phyloP scores from a whole-genome alignment of 2,329 filamentous ascomycete species.

The Penicillium decumbens region DNA sequence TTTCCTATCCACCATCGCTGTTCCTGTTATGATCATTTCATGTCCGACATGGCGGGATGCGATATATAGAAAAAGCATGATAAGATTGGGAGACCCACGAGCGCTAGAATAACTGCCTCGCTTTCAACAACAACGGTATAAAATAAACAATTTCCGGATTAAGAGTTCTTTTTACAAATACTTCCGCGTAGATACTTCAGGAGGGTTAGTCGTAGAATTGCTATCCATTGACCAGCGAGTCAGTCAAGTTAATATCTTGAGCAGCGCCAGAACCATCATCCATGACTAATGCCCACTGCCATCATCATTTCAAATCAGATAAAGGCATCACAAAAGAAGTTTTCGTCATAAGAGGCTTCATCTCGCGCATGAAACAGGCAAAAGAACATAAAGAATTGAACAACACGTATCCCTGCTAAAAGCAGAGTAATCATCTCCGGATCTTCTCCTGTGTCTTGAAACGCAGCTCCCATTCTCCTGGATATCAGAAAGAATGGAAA shows the following conservation, averaged over 20 bases:
- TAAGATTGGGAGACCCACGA: constrained; percentile 1
- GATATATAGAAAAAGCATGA: background rate
- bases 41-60: background rate
- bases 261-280: background rate
- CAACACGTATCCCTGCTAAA: background rate
- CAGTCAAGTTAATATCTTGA: background rate
- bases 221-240: background rate
- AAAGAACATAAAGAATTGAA: constrained; percentile 1
- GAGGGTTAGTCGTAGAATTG: background rate
- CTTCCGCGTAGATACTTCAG: background rate
- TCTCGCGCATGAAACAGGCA: constrained; percentile 8
- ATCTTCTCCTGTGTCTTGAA: constrained; percentile 16
- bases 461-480: constrained; percentile 5
- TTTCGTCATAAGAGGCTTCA: constrained; percentile 4
- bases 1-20: constrained; percentile 15
- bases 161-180: background rate
- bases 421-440: background rate
- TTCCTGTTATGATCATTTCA: background rate
- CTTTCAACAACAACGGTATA: constrained; percentile 39
- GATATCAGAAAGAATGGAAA: background rate
- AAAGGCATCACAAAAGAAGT: constrained; percentile 1
- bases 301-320: background rate
- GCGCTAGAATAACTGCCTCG: constrained; percentile 6
- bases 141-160: constrained; percentile 6
- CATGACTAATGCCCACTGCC: background rate